Evolutionary conservation across 2,329 filamentous ascomycete genomes (phyloP).

Genomic region (Paecilomyces fulvus): DNA sequence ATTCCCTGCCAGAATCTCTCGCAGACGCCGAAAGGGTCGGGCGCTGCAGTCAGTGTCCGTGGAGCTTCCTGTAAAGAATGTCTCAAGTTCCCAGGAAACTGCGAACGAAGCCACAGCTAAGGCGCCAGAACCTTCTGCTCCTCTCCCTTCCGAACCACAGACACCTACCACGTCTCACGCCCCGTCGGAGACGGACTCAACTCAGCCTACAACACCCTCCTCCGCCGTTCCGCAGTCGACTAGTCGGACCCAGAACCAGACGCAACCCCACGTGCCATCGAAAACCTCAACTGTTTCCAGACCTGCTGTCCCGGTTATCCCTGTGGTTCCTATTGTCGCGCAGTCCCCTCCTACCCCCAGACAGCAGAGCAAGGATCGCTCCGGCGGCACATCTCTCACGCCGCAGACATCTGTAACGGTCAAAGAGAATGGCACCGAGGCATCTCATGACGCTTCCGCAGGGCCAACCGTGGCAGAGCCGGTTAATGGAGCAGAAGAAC

Average conservation of each 20-base stretch:
- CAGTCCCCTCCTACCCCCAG: constrained; percentile 27
- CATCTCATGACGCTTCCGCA: constrained; percentile 2
- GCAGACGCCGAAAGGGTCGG: constrained; percentile 36
- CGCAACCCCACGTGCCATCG: constrained; percentile 14
- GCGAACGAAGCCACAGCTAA: constrained; percentile 14
- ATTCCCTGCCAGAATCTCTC: constrained; percentile 46
- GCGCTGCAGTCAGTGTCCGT: constrained; percentile 28
- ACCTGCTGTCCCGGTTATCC: constrained; percentile 35
- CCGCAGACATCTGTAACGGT: constrained; percentile 18
- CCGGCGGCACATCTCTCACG: constrained; percentile 12
- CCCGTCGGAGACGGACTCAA: constrained; percentile 48
- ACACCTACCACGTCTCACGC: constrained; percentile 52
- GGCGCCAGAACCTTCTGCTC: constrained; percentile 9
- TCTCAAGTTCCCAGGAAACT: constrained; percentile 13
- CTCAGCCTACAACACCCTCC: constrained; percentile 49
- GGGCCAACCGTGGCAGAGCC: not conserved
- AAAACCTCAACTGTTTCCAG: constrained; percentile 21
- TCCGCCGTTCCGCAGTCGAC: constrained; percentile 35
- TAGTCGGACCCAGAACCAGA: constrained; percentile 23
- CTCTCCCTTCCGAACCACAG: constrained; percentile 38
- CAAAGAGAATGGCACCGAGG: constrained; percentile 18
- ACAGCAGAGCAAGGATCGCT: constrained; percentile 26
- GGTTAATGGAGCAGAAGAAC: constrained; percentile 18
- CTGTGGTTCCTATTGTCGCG: constrained; percentile 42
- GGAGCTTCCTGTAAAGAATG: constrained; percentile 46